These are phyloP conservation scores for Trichocomaceae sp. DNA, from an alignment of 2,329 filamentous ascomycete genomes.

Conservation along the genomic window DNA sequence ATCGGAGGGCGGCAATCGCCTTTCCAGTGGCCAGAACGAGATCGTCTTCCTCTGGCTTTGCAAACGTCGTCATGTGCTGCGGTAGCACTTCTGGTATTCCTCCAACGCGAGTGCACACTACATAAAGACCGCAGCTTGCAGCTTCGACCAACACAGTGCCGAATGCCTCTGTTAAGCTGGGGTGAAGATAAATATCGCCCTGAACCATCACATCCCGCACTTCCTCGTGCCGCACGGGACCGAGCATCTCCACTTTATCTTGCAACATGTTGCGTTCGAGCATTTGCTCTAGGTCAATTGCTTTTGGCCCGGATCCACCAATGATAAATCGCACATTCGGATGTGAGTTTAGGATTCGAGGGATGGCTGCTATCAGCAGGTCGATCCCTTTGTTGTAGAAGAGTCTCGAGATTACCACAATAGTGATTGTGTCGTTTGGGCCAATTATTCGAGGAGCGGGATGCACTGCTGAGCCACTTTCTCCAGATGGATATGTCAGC, in stretches of 20 bases:
- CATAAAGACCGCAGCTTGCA: slow-evolving; percentile 88
- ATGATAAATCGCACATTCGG: slow-evolving; percentile 96
- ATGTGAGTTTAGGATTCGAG: slow-evolving; percentile 79
- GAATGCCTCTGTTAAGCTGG: slow-evolving; percentile 91
- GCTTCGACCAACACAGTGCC: slow-evolving; percentile 97
- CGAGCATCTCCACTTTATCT: slow-evolving; percentile 86
- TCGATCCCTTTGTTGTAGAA: slow-evolving; percentile 99
- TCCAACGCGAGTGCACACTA: slow-evolving; percentile 92
- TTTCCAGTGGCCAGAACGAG: slow-evolving; percentile 81
- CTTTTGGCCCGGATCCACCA: slow-evolving; percentile 89
- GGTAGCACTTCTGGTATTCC: slow-evolving; percentile 96
- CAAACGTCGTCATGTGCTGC: slow-evolving; percentile 94
- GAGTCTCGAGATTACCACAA: slow-evolving; percentile 91
- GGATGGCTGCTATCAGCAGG: slow-evolving; percentile 90
- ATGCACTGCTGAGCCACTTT: slow-evolving; percentile 26
- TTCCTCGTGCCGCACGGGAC: slow-evolving; percentile 88
- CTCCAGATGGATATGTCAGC: slow-evolving; percentile 44
- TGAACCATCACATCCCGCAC: slow-evolving; percentile 96
- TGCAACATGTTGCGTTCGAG: slow-evolving; percentile 90
- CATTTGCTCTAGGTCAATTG: slow-evolving; percentile 97
- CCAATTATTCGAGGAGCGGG: slow-evolving; percentile 63
- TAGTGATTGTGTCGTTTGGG: slow-evolving; percentile 82
- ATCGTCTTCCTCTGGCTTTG: slow-evolving; percentile 93
- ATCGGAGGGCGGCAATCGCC: slow-evolving; percentile 78
- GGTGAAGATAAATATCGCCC: slow-evolving; percentile 93